Evolutionary conservation across 1,284 basidiomycete genomes (phyloP).

Genomic region (Tetrapyrgos nigripes): DNA sequence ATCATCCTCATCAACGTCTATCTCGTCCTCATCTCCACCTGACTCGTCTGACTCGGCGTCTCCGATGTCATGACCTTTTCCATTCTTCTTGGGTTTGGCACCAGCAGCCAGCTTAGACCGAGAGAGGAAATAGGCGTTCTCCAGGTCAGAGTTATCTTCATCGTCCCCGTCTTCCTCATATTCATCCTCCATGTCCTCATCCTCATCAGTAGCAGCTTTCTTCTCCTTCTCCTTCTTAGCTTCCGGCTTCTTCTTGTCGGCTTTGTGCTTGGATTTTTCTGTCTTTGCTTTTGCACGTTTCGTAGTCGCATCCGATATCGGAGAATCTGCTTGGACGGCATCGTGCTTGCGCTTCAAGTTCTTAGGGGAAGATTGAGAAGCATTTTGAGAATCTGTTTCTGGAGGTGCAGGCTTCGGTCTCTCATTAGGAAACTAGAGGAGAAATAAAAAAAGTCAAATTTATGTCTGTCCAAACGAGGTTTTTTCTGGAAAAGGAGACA

Average conservation of each 20-base stretch:
- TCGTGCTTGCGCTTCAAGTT: conserved; percentile 1
- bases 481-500: neutral
- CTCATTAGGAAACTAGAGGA: neutral
- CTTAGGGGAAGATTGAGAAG: neutral
- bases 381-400: neutral
- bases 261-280: neutral
- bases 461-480: neutral
- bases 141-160: conserved; percentile 40
- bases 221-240: neutral
- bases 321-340: neutral
- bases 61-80: conserved; percentile 13
- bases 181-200: conserved; percentile 12
- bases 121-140: conserved; percentile 35
- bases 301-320: neutral
- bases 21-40: conserved; percentile 17
- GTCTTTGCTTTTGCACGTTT: conserved; percentile 7
- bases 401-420: no score
- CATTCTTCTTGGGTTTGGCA: conserved; percentile 7
- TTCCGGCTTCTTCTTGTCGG: neutral
- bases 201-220: conserved; percentile 22
- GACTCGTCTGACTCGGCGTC: conserved; percentile 17
- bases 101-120: neutral
- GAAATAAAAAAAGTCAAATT: neutral
- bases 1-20: conserved; percentile 11
- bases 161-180: conserved; percentile 30